phyloP scores from a whole-genome alignment of 208 protist genomes.

The Strigomonas culicis region DNA sequence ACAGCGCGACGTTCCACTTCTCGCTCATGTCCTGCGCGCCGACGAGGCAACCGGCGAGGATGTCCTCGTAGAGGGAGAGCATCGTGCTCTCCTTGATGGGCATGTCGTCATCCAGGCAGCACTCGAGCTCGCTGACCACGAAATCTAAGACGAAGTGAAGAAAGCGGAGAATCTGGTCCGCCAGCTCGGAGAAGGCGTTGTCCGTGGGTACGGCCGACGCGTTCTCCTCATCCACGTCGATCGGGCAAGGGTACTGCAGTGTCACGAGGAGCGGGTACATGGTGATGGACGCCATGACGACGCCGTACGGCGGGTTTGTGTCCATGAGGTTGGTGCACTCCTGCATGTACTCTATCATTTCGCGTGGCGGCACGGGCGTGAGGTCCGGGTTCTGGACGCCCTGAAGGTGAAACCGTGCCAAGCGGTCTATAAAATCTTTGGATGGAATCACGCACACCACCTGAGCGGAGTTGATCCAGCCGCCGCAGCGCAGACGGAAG shows the following conservation, averaged over 20 bases:
- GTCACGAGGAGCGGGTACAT: conserved; percentile 52
- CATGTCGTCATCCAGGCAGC: conserved; percentile 35
- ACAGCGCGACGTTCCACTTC: conserved; percentile 40
- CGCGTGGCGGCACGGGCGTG: conserved; percentile 12
- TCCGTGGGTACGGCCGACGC: not conserved
- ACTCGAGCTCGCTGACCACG: conserved; percentile 42
- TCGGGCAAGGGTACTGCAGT: not conserved
- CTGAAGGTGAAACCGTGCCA: conserved; percentile 32
- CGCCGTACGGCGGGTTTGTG: conserved; percentile 53
- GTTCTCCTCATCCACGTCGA: conserved; percentile 13
- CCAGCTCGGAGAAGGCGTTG: conserved; percentile 12
- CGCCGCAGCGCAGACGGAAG: conserved; percentile 63
- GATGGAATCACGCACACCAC: conserved; percentile 58
- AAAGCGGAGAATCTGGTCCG: conserved; percentile 35
- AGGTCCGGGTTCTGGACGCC: conserved; percentile 12
- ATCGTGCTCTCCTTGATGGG: conserved; percentile 33
- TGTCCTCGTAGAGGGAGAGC: conserved; percentile 62
- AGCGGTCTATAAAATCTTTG: conserved; percentile 31
- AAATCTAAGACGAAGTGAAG: conserved; percentile 57
- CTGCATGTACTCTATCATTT: conserved; percentile 33
- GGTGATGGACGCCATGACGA: conserved; percentile 61
- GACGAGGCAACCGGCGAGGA: conserved; percentile 55
- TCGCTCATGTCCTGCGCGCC: conserved; percentile 40
- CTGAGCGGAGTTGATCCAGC: conserved; percentile 67
- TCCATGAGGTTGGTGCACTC: conserved; percentile 73